Base-by-base conservation (phyloP, 495 filamentous ascomycete genomes). In the Annulohypoxylon moriforme region DNA sequence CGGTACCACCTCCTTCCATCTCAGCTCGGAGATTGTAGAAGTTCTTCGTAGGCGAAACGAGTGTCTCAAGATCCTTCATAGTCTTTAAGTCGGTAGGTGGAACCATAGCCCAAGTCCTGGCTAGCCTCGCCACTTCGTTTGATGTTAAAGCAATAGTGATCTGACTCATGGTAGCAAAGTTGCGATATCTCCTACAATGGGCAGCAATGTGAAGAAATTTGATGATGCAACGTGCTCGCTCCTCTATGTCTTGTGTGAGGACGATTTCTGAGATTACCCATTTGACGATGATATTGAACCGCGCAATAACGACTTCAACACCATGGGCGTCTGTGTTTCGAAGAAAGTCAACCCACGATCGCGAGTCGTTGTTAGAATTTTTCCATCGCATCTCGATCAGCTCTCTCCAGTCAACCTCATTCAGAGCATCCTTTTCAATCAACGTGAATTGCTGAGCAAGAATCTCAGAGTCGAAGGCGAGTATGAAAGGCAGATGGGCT, bases 381-480 rank as follows among this genome's bases (percentile, higher is more conserved):
- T 88, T 92, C 94, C 94, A 98, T 62, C 88, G 89, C 87, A 99
- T 92, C 31, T 98, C 93, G 58, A 99, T 94, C 50, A 99, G 84
- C 75, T 99, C 96, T 76, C 91, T 94, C 96, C 96, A 99, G 80
- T 98, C 94, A 58, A 99, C 91, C 75, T 98, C 96, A 71, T 94
- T 94, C 50, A 99, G 81, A 0, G 96, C 96, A 74, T 97, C 94
- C 82, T 96, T 96, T 78, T 99, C 96, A 60, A 99, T 92, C 44
- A 99, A 83, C 0, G 94, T 98, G 72, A 98, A 91, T 78, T 98
- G 96, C 78, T 98, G 92, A 6, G 96, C 96, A 40, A 99, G 85
- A 20, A 92, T 82, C 59, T 94, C 91, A 10, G 94, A 96, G 78
- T 96, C 93, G 70, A 96, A 97, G 0, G 94, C 92, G 16, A 98